A percentile compares a stretch with the other conserved stretches of the same genome.
Evolutionary conservation across 2,329 filamentous ascomycete species (phyloP).

Genomic region (Epichloe elymi): DNA sequence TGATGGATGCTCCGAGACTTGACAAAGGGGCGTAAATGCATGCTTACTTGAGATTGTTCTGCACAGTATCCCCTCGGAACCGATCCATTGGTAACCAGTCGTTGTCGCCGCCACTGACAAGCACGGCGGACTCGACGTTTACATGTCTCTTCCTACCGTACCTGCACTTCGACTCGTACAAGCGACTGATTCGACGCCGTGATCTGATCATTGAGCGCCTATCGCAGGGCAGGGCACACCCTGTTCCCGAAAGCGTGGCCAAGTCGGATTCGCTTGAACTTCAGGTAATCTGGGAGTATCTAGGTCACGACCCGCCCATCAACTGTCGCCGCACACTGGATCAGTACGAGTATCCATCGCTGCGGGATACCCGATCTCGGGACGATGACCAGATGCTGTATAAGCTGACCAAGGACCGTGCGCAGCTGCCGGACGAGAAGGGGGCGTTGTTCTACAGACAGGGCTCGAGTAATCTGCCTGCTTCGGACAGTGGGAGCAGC

Average conservation of each 20-base stretch:
- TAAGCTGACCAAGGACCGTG: slow-evolving; percentile 43
- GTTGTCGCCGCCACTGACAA: slow-evolving; percentile 13
- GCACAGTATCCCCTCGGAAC: slow-evolving; percentile 25
- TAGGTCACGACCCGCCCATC: slow-evolving; percentile 46
- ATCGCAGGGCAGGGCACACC: slow-evolving; percentile 39
- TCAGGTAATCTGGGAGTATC: slow-evolving; percentile 49
- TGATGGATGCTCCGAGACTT: not conserved
- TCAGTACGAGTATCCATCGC: slow-evolving; percentile 49
- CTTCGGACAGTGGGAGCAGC: slow-evolving; percentile 14
- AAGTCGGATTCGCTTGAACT: slow-evolving; percentile 42
- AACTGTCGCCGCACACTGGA: slow-evolving; percentile 50
- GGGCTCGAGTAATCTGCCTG: slow-evolving; percentile 16
- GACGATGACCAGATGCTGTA: slow-evolving; percentile 58
- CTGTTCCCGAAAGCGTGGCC: slow-evolving; percentile 40
- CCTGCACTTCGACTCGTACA: slow-evolving; percentile 52
- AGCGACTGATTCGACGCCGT: slow-evolving; percentile 40
- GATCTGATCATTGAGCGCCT: slow-evolving; percentile 40
- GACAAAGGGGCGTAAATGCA: too few relatives aligned
- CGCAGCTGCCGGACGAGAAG: slow-evolving; percentile 10
- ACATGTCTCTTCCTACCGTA: slow-evolving; percentile 44
- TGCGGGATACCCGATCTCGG: slow-evolving; percentile 44
- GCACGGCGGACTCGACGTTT: slow-evolving; percentile 18
- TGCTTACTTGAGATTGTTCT: too few relatives aligned
- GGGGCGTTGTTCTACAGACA: slow-evolving; percentile 15
- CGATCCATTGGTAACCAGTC: slow-evolving; percentile 17